A percentile compares a stretch with the other conserved stretches of the same genome.
Evolutionary conservation across 2,329 filamentous ascomycete species (phyloP).

Genomic region (Epichloe scottii): DNA sequence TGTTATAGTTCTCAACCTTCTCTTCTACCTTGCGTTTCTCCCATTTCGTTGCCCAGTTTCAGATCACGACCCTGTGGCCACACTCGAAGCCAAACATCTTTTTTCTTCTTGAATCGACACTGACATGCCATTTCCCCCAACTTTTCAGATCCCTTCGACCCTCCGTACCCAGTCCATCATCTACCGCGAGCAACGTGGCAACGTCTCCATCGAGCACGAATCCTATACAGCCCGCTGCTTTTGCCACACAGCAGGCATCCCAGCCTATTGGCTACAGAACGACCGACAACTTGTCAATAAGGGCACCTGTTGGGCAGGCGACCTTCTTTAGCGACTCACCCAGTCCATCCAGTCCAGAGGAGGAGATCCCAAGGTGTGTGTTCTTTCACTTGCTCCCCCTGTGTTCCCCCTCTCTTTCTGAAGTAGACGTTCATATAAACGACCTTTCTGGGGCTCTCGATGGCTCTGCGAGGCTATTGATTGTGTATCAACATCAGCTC

Average conservation of each 20-base stretch:
- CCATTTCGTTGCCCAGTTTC: not conserved
- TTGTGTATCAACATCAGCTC: not conserved
- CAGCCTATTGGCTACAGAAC: conserved; percentile 8
- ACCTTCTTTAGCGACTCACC: conserved; percentile 26
- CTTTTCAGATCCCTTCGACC: conserved; percentile 33
- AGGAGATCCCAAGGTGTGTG: conserved; percentile 21
- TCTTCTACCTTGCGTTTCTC: not conserved
- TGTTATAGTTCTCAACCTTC: not conserved
- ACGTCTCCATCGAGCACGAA: conserved; percentile 31
- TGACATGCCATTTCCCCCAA: not conserved
- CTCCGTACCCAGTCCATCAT: conserved; percentile 38
- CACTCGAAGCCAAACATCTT: not conserved
- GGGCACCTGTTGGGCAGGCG: conserved; percentile 13
- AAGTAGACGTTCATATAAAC: too few species aligned
- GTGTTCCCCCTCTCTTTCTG: too few species aligned
- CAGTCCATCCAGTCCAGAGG: conserved; percentile 20
- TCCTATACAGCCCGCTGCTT: conserved; percentile 16
- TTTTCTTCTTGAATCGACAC: not conserved
- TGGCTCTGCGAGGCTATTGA: not conserved
- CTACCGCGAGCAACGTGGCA: conserved; percentile 27
- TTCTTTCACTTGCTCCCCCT: too few species aligned
- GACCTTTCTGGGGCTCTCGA: not conserved
- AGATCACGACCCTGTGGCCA: not conserved
- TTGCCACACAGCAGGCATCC: conserved; percentile 14
- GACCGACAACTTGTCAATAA: conserved; percentile 4